These are phyloP conservation scores for Aureobasidium sp. DNA, from an alignment of 2,329 filamentous ascomycete species.

Conservation along the genomic window DNA sequence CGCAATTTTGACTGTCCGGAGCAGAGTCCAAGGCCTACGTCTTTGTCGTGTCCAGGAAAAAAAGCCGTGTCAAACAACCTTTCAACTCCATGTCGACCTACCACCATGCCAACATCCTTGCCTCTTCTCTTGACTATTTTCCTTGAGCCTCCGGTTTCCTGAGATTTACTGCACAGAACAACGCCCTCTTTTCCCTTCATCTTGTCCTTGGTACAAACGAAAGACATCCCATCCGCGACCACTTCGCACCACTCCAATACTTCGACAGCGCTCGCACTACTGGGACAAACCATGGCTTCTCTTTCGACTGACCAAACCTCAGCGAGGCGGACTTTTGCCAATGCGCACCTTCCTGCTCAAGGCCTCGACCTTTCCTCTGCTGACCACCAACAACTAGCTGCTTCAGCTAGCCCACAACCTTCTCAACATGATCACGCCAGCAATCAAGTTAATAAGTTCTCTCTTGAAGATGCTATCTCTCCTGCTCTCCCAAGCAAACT, in stretches of 20 bases:
- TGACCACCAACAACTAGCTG: slow-evolving; percentile 31
- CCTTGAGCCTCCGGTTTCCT: slow-evolving; percentile 44
- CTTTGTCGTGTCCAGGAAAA: slow-evolving; percentile 9
- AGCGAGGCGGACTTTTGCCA: slow-evolving; percentile 64
- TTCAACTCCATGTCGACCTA: slow-evolving; percentile 35
- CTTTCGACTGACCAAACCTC: slow-evolving; percentile 22
- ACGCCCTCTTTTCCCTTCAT: slow-evolving; percentile 8
- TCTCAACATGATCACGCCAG: not conserved
- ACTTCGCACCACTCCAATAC: slow-evolving; percentile 15
- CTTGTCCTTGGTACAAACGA: not conserved
- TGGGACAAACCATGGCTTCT: slow-evolving; percentile 26
- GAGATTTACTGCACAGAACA: slow-evolving; percentile 19
- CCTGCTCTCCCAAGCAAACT: not conserved
- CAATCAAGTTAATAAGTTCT: not conserved
- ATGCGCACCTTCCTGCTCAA: slow-evolving; percentile 43
- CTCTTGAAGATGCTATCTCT: not conserved
- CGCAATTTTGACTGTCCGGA: not conserved
- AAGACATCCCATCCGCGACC: not conserved
- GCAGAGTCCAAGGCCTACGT: not conserved
- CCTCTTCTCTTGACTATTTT: slow-evolving; percentile 38
- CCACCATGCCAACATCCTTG: slow-evolving; percentile 43
- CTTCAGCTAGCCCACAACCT: slow-evolving; percentile 29
- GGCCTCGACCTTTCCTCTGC: not conserved
- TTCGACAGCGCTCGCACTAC: slow-evolving; percentile 16
- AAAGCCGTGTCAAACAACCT: slow-evolving; percentile 10